Evolutionary conservation across 208 protist species (phyloP).

Genomic region (Angomonas desouzai): DNA sequence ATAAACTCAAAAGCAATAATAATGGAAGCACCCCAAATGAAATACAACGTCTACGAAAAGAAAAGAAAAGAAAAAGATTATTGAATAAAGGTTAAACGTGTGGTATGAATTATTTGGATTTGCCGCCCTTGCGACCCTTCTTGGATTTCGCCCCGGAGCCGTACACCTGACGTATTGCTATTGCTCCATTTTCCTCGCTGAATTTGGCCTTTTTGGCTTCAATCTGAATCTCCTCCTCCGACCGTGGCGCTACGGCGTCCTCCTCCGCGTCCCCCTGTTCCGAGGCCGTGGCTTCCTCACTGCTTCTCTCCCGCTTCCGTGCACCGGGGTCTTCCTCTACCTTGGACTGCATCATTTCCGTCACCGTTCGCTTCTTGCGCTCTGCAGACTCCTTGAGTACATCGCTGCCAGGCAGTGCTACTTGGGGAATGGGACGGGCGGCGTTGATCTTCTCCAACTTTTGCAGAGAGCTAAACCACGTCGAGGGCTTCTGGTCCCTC

Average conservation of each 20-base stretch:
- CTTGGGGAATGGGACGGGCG: conserved; percentile 19
- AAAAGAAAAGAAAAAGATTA: conserved; percentile 16
- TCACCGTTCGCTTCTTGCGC: conserved; percentile 11
- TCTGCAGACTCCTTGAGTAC: conserved; percentile 23
- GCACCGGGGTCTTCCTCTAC: conserved; percentile 1
- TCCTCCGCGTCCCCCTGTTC: not conserved
- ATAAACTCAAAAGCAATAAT: too few relatives aligned
- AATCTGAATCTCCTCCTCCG: not conserved
- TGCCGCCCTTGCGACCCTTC: conserved; percentile 19
- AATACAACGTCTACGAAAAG: conserved; percentile 16
- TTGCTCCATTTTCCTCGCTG: conserved; percentile 13
- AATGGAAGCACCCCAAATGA: not conserved
- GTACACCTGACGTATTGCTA: conserved; percentile 45
- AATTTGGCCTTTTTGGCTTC: conserved; percentile 6
- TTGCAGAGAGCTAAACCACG: conserved; percentile 61
- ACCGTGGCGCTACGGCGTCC: not conserved
- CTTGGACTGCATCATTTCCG: not conserved
- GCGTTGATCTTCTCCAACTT: conserved; percentile 32
- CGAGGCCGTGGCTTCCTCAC: not conserved
- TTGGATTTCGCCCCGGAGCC: conserved; percentile 42
- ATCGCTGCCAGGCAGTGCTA: conserved; percentile 61
- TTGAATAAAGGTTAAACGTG: conserved; percentile 1
- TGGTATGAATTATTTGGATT: not conserved
- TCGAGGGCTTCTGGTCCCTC: conserved; percentile 27
- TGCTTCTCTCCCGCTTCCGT: not conserved